A percentile compares a stretch with the other conserved stretches of the same genome.
These are phyloP conservation scores for Leccinum insolens DNA, from an alignment of 1,284 basidiomycete species.

Conservation along the genomic window DNA sequence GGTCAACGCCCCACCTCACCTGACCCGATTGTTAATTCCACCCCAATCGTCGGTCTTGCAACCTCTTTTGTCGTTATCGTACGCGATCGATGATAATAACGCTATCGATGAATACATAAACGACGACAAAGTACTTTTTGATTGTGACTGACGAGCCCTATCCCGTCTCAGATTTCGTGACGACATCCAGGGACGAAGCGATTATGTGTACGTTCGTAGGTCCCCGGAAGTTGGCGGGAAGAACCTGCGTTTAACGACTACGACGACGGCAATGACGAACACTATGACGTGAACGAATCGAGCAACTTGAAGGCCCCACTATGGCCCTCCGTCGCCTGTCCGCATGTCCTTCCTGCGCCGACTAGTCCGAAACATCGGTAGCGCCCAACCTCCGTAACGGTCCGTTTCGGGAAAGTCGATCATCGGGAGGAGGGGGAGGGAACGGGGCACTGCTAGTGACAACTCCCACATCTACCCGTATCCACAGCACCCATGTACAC, in stretches of 20 bases:
- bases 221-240: not conserved
- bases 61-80: not conserved
- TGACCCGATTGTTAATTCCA: not conserved
- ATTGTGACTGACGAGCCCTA: not conserved
- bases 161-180: not conserved
- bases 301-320: not conserved
- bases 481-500: not conserved
- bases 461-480: not conserved
- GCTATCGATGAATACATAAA: not conserved
- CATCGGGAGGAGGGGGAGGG: slow-evolving; percentile 1
- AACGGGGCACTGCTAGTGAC: not conserved
- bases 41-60: not conserved
- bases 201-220: not conserved
- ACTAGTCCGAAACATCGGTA: not conserved
- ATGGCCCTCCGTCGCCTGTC: not conserved
- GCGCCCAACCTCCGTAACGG: not conserved
- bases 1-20: not conserved
- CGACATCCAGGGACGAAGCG: not conserved
- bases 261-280: not conserved
- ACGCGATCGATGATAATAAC: not conserved
- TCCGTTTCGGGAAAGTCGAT: slow-evolving; percentile 11
- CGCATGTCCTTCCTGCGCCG: not conserved
- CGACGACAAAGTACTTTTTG: not conserved
- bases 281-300: not conserved
- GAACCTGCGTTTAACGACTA: not conserved